phyloP scores from a whole-genome alignment of 768 basidiomycete genomes.

The Rhizopogon rudus region DNA sequence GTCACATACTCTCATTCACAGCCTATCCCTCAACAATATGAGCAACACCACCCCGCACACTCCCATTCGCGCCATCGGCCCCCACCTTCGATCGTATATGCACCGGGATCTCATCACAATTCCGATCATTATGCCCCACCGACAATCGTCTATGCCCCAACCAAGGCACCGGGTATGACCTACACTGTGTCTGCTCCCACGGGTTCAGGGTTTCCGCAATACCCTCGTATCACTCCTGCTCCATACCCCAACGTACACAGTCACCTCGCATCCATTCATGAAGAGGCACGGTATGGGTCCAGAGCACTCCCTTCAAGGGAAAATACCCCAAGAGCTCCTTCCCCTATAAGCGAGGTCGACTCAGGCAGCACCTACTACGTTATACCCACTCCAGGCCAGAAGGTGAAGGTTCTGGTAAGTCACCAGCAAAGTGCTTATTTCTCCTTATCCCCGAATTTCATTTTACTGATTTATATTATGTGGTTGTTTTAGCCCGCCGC shows the following conservation, averaged over 20 bases:
- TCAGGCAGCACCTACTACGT: conserved; percentile 76
- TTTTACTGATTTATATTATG: conserved; percentile 29
- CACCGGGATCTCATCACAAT: conserved; percentile 39
- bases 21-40: conserved; percentile 30
- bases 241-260: conserved; percentile 38
- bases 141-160: conserved; percentile 51
- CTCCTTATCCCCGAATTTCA: conserved; percentile 13
- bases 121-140: conserved; percentile 55
- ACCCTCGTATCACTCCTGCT: conserved; percentile 36
- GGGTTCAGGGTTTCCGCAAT: conserved; percentile 30
- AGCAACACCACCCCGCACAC: conserved; percentile 27
- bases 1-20: conserved; percentile 36
- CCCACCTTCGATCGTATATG: conserved; percentile 58
- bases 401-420: conserved; percentile 71
- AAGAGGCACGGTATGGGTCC: conserved; percentile 29
- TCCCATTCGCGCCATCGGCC: conserved; percentile 36
- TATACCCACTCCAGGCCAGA: conserved; percentile 65
- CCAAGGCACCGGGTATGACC: conserved; percentile 55
- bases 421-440: conserved; percentile 2
- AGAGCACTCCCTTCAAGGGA: conserved; percentile 24
- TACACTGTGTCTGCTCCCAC: conserved; percentile 66
- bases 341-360: conserved; percentile 34
- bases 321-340: conserved; percentile 29
- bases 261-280: conserved; percentile 31
- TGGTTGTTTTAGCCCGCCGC: conserved; percentile 33